Conservation (phyloP, 164 flowering plant genomes). For the Euptelea pleiosperma region DNA sequence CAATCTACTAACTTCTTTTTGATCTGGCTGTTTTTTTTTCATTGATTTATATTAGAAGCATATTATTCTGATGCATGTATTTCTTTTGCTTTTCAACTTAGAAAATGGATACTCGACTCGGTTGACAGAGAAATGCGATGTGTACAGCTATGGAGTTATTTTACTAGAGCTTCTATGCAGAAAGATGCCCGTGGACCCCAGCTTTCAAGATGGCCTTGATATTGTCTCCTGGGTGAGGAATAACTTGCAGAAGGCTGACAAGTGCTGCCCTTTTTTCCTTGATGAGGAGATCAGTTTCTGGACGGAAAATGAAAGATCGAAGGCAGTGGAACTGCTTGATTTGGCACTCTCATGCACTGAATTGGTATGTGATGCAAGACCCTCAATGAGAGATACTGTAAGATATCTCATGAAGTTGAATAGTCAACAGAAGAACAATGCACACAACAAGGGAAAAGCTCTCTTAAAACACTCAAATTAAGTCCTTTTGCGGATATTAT, state of each 20-base stretch:
- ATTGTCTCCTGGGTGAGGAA: slow-evolving; percentile 30
- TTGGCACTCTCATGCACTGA: slow-evolving; percentile 33
- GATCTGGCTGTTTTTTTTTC: neutral
- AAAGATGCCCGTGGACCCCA: slow-evolving; percentile 33
- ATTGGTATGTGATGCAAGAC: slow-evolving; percentile 16
- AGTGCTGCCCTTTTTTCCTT: slow-evolving; percentile 8
- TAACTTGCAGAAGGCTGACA: slow-evolving; percentile 13
- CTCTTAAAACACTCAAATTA: too few species aligned
- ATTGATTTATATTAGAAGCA: too few species aligned
- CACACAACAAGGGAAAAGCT: too few species aligned
- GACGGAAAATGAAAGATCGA: slow-evolving; percentile 20
- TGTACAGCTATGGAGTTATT: slow-evolving; percentile 30
- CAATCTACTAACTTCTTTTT: neutral
- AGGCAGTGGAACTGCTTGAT: slow-evolving; percentile 23
- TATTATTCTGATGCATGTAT: neutral
- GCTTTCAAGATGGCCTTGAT: slow-evolving; percentile 28
- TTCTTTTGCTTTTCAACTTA: neutral
- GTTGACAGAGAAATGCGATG: slow-evolving; percentile 29
- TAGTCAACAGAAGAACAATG: neutral
- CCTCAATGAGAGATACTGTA: slow-evolving; percentile 30
- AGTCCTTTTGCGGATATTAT: too few species aligned
- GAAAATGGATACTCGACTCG: slow-evolving; percentile 27
- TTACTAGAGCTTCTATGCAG: slow-evolving; percentile 34
- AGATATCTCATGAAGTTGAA: slow-evolving; percentile 5
- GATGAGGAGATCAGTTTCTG: slow-evolving; percentile 15